A percentile compares a stretch with the other conserved stretches of the same genome.
These are phyloP conservation scores for Penicillium italicum DNA, from an alignment of 2,329 filamentous ascomycete species.

Conservation along the genomic window DNA sequence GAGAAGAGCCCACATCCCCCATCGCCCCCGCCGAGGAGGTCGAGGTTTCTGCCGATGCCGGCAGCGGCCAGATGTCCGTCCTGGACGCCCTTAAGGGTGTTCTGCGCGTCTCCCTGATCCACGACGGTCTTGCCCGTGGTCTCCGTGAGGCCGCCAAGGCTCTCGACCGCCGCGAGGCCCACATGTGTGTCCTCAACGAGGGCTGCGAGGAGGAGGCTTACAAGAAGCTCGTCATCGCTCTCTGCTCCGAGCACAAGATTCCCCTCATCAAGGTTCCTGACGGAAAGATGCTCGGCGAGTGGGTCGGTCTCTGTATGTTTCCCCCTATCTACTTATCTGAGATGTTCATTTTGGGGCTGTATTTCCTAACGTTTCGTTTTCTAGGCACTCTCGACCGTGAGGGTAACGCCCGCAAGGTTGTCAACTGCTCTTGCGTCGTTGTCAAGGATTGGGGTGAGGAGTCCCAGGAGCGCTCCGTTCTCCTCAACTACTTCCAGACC, in stretches of 20 bases:
- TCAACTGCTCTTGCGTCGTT: slow-evolving; percentile 99
- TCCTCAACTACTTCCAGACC: slow-evolving; percentile 99
- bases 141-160: slow-evolving; percentile 98
- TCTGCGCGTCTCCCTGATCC: slow-evolving; percentile 96
- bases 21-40: slow-evolving; percentile 76
- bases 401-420: slow-evolving; percentile 98
- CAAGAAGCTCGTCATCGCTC: slow-evolving; percentile 99
- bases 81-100: slow-evolving; percentile 98
- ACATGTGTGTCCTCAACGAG: slow-evolving; percentile 99
- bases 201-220: slow-evolving; percentile 99
- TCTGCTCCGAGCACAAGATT: slow-evolving; percentile 99
- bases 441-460: slow-evolving; percentile 99
- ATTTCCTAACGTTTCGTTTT: slow-evolving; percentile 14
- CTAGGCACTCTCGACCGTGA: slow-evolving; percentile 96
- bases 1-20: slow-evolving; percentile 94
- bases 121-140: slow-evolving; percentile 98
- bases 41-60: slow-evolving; percentile 88
- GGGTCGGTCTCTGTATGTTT: slow-evolving; percentile 96
- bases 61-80: slow-evolving; percentile 81
- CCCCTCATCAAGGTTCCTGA: slow-evolving; percentile 99
- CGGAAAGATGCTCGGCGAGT: slow-evolving; percentile 99
- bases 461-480: slow-evolving; percentile 95
- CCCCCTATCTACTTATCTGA: background rate
- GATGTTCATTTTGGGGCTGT: background rate
- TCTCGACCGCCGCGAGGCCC: slow-evolving; percentile 95